These are phyloP conservation scores for Saussurea involucrata DNA, from an alignment of 129 eudicot species.

Conservation along the genomic window DNA sequence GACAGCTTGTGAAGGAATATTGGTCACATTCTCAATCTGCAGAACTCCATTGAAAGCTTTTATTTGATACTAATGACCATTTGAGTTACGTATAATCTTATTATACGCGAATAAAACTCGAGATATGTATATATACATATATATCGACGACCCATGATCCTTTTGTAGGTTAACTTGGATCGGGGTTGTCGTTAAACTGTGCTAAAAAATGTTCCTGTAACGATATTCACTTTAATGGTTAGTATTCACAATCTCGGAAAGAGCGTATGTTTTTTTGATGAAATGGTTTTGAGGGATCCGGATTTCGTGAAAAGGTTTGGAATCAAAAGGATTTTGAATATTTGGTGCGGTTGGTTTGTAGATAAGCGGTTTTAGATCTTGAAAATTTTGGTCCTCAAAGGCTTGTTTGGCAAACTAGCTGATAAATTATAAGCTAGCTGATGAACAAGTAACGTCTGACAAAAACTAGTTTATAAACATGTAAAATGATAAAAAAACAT, in stretches of 20 bases:
- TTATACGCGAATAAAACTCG: slow-evolving; percentile 9
- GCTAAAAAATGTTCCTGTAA: background rate
- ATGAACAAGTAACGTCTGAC: too few species aligned
- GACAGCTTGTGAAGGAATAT: slow-evolving; percentile 83
- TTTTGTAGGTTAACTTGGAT: background rate
- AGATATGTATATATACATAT: background rate
- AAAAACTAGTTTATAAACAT: too few species aligned
- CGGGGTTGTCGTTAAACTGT: background rate
- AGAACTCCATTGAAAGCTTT: slow-evolving; percentile 34
- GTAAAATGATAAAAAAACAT: too few species aligned
- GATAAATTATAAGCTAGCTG: too few species aligned
- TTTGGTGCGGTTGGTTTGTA: too few species aligned
- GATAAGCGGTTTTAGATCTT: too few species aligned
- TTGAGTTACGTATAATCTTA: slow-evolving; percentile 9
- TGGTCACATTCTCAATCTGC: slow-evolving; percentile 80
- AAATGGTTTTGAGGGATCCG: too few species aligned
- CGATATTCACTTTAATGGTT: background rate
- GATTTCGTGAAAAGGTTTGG: too few species aligned
- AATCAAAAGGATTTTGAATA: too few species aligned
- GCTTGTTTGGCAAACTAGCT: too few species aligned
- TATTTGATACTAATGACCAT: background rate
- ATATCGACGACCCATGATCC: background rate
- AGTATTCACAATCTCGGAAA: background rate
- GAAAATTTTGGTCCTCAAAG: too few species aligned
- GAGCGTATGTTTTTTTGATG: too few species aligned